Base-by-base conservation (phyloP, 2,329 filamentous ascomycete species). In the Phyllosticta citriasiana region DNA sequence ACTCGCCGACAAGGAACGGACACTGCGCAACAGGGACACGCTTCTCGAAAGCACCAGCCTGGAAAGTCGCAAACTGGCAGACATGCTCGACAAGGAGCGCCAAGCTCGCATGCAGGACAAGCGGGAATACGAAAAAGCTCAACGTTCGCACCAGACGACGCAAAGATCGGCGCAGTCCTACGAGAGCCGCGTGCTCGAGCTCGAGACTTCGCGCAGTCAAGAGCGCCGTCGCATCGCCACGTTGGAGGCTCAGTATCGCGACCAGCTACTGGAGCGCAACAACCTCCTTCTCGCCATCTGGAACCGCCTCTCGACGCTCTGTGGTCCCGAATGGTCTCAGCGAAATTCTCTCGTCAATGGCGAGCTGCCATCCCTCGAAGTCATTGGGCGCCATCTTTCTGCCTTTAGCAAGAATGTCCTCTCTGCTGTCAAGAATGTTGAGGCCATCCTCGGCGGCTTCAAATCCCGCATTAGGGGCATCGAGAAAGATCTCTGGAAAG, bases 341-440 rank as follows among this genome's bases (percentile, higher is more conserved):
- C 86, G 88, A 68, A 92, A 97, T 73, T 88, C 88, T 61, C 84
- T 96, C 25, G 89, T 97, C 70, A 93, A 94, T 68, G 90, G 91
- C 22, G 89, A 93, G 63, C 77, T 96, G 6, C 91, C 92, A 0
- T 91, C 88, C 12, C 81, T 95, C 35, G 93, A 97, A 69, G 86
- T 91, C 14, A 88, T 99, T 64, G 85, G 87, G 1, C 92, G 87
- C 57, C 91, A 94, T 75, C 81, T 97, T 4, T 87, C 89, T 0
- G 89, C 88, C 1, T 97, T 97, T 76, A 89, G 88, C 70, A 90
- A 92, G 73, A 97, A 97, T 71, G 81, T 99, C 26, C 76, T 97
- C 53, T 84, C 87, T 1, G 93, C 93, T 0, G 83, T 97, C 64
- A 96, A 93, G 78, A 89, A 86, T 2, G 86, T 97, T 60, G 94